Base-by-base conservation (phyloP, 306 rosid species). In the Begonia fuchsioides region DNA sequence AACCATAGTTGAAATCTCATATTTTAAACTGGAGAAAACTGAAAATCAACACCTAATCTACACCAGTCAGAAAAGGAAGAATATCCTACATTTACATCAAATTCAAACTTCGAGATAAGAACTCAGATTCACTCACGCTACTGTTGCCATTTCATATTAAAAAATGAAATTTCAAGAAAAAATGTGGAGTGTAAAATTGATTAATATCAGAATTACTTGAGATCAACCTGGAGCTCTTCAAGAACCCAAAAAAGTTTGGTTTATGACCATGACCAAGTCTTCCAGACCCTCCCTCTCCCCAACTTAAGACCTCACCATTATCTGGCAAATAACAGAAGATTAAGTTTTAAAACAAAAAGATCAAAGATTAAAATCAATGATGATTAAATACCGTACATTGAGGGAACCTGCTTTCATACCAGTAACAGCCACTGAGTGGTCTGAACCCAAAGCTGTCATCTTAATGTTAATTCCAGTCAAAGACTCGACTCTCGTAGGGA, bases 221-320 rank as follows among this genome's bases (percentile, higher is more conserved):
- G 40, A 3, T 16, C 26, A 73, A 88, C 86, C 95, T 72, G 75
- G 52, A 49, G 56, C 81, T 83, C 68, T 60, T 76, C 59, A 74
- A 68, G 78, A 88, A 72, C 53, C 93, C 88, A 48, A 76, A 72
- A 52, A 75, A 47, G 58, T 81, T 65, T 50, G 86, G 70, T 58
- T 80, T 82, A 32, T 63, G 81, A 54, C 80, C 88, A 70, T 88
- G 97, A 62, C 95, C 97, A 71, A 88, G 94, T 70, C 78, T 78
- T 59, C 97, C 97, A 47, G 79, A 88, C 20, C 60, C 82, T 68
- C 95, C 97, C 56, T 65, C 58, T 19, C 97, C 97, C 97, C 97
- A 88, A 62, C 97, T 88, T 56, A 83, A 73, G 54, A 75, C 66
- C 61, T 81, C 86, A 60, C 93, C 97, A 46, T 68, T 73, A 76